Evolutionary conservation across 73 alveolate genomes (phyloP).

Genomic region (Uronychia setigera): DNA sequence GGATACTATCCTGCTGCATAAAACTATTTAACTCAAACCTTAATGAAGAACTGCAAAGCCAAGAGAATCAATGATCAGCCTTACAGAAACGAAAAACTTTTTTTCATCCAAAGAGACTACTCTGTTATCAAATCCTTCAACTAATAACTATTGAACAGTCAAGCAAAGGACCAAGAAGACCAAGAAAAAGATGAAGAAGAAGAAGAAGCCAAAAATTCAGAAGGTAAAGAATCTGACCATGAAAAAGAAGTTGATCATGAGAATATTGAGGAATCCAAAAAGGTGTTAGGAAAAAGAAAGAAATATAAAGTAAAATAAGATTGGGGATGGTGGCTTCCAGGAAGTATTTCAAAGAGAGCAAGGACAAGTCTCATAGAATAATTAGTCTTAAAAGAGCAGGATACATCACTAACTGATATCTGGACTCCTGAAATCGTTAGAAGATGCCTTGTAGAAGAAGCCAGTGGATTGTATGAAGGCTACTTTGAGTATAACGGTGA

Average conservation of each 20-base stretch:
- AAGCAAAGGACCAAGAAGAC: too few relatives aligned
- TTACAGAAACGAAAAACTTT: not conserved
- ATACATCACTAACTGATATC: not conserved
- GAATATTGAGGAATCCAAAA: too few relatives aligned
- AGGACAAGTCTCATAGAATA: too few relatives aligned
- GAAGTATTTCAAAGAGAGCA: too few relatives aligned
- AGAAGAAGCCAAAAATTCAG: not conserved
- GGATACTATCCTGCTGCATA: not conserved
- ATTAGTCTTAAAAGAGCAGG: too few relatives aligned
- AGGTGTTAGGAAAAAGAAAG: not conserved
- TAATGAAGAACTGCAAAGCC: not conserved
- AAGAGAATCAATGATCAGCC: not conserved
- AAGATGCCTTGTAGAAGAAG: not conserved
- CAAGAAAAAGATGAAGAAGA: not conserved
- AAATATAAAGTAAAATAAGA: too few relatives aligned
- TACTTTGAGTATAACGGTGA: not conserved
- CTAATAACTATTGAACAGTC: too few relatives aligned
- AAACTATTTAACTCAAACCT: not conserved
- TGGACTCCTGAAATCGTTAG: not conserved
- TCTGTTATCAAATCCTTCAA: not conserved
- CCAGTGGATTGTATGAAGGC: not conserved
- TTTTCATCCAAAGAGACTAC: not conserved
- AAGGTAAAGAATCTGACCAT: not conserved
- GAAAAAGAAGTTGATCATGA: too few relatives aligned
- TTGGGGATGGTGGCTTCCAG: not conserved